Evolutionary conservation across 371 early-diverging fungal genomes (phyloP).

Genomic region (Coemansia sp.): DNA sequence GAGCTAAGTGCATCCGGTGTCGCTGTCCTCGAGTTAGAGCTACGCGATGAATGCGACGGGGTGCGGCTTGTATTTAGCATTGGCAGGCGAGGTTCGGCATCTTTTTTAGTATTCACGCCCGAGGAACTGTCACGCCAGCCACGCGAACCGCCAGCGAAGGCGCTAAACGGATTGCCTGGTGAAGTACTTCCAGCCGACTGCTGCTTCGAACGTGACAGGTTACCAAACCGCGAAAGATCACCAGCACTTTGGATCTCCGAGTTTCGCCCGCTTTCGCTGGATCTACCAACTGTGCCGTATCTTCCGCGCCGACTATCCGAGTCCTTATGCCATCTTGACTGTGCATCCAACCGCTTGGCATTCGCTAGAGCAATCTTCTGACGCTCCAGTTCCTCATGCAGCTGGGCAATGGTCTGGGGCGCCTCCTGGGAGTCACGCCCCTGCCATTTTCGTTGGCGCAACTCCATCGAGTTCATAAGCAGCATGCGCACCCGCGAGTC

Average conservation of each 20-base stretch:
- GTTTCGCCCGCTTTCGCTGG: conserved; percentile 51
- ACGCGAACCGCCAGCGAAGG: conserved; percentile 10
- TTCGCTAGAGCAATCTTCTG: conserved; percentile 54
- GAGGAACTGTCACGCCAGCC: conserved; percentile 40
- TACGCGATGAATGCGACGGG: conserved; percentile 6
- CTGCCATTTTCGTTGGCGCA: conserved; percentile 80
- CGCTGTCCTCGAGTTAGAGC: conserved; percentile 3
- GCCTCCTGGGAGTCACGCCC: conserved; percentile 61
- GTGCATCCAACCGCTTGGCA: too few relatives aligned
- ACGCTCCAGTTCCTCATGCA: conserved; percentile 72
- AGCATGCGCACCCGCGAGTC: conserved; percentile 86
- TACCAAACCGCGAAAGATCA: conserved; percentile 78
- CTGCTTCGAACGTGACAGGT: conserved; percentile 64
- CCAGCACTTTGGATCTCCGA: conserved; percentile 51
- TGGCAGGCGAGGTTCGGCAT: conserved; percentile 3
- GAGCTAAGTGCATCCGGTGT: conserved; percentile 24
- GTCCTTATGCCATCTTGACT: conserved; percentile 45
- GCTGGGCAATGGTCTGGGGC: conserved; percentile 85
- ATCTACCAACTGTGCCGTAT: conserved; percentile 62
- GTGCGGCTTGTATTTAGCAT: conserved; percentile 8
- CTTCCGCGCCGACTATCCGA: conserved; percentile 52
- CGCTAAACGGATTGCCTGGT: conserved; percentile 54
- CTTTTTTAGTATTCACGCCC: conserved; percentile 13
- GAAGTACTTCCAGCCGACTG: conserved; percentile 58
- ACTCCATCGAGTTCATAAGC: conserved; percentile 87